Evolutionary conservation across 2,329 filamentous ascomycete species (phyloP), one percentile per base, ranked within the genome.

Genomic region (Plenodomus tracheiphilus): DNA sequence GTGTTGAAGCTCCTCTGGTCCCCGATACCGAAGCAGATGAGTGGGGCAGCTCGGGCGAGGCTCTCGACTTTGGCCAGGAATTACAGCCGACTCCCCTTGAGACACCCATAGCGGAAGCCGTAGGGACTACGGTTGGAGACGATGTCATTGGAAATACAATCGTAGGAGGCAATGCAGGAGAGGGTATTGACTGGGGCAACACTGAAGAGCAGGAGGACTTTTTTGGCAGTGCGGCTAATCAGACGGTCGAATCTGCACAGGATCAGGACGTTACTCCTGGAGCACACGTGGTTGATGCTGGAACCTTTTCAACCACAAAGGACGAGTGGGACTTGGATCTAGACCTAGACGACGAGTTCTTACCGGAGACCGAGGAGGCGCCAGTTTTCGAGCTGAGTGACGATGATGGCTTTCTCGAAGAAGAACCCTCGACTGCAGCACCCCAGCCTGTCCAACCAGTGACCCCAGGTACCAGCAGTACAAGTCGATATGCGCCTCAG

Each of bases 401-500:
- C 68, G 89, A 89, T 56, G 88, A 92, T 64, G 91, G 90, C 0
- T 88, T 97, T 51, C 76, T 97, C 9, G 86, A 96, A 6, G 91
- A 92, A 48, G 79, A 81, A 3, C 78, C 69, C 19, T 74, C 79
- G 17, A 68, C 78, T 46, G 48, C 61, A 52, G 49, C 43, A 9
- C 51, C 65, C 54, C 51, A 70, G 62, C 32, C 49, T 7, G 39
- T 19, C 37, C 16, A 41, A 20, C 50, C 49, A 20, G 39, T 51
- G 34, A 42, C 47, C 20, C 43, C 58, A 17, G 49, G 50, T 3
- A 49, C 59, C 15, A 58, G 45, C 19, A 53, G 51, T 41, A 41
- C 64, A 16, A 68, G 46, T 42, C 63, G 65, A 58, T 76, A 76
- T 49, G 65, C 73, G n/a, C 71, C 71, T 18, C 65, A 69, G 42